Evolutionary conservation across 2,329 filamentous ascomycete species (phyloP), one percentile per base, ranked within the genome.

Genomic region (Aureobasidium pullulans): DNA sequence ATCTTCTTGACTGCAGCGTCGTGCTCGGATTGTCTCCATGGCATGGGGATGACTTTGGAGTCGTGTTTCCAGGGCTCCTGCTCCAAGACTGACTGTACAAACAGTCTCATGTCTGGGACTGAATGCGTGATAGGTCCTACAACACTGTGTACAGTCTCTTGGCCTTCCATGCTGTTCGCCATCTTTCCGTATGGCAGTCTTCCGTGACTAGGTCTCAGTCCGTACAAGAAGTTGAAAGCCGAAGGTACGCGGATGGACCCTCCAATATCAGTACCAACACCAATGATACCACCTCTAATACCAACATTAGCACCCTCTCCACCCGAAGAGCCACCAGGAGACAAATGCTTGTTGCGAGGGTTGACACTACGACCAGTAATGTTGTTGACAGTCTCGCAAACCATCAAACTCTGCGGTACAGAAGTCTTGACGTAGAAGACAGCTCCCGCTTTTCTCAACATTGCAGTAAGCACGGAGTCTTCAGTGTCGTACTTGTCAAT

Each of bases 51-150:
- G 40, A 84, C 79, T 13, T 78, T 78, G 0, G 83, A 78, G 60
- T 86, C 83, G 2, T 67, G 67, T 0, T 79, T 71, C 84, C 84
- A 86, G 0, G 84, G 84, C 62, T 79, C 66, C 2, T 75, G 67
- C 56, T 73, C 74, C 2, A 86, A 70, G 6, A 86, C 71, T 0
- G 75, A 71, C 58, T 75, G 77, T 67, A 79, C 77, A 68, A 84
- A 86, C 4, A 82, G 60, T 37, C 76, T 75, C 1, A 86, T 52
- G 2, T 80, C 82, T 48, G 75, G 75, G 4, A 83, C 68, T 50
- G 75, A 78, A 1, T 79, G 81, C 2, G 77, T 80, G 16, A 86
- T 64, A 0, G 82, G 82, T 0, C 83, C 83, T 9, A 82, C 72
- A 34, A 0, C 79, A 75, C 0, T 74, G 69, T 16, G 80, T 64